Evolutionary conservation across 345 rosid genomes (phyloP).

Genomic region (Eutrema yunnanense): DNA sequence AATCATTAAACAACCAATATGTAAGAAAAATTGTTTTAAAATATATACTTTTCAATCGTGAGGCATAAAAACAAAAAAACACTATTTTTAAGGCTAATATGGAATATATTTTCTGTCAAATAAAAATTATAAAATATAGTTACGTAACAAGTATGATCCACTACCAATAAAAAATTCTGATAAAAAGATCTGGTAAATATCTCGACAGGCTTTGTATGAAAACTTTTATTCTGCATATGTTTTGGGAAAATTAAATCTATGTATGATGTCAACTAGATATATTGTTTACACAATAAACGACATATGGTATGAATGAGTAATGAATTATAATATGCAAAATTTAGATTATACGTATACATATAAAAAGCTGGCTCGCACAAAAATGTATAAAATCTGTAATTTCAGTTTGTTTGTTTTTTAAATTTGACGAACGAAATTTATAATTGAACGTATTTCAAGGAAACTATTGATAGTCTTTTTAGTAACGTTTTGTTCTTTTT

Average conservation of each 20-base stretch:
- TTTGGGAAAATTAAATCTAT: background rate
- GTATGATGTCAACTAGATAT: background rate
- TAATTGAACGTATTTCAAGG: background rate
- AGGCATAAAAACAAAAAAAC: background rate
- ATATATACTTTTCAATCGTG: background rate
- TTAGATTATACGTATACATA: background rate
- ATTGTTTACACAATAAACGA: background rate
- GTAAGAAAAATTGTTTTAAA: background rate
- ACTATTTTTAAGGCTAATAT: background rate
- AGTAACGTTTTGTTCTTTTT: background rate
- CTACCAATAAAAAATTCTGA: constrained; percentile 11
- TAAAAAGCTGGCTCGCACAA: background rate
- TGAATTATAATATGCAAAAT: background rate
- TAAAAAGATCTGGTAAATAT: constrained; percentile 14
- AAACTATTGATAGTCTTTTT: background rate
- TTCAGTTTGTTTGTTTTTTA: background rate
- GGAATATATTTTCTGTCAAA: background rate
- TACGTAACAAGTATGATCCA: constrained; percentile 18
- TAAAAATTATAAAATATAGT: background rate
- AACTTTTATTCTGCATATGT: background rate
- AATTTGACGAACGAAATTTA: background rate
- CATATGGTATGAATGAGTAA: background rate
- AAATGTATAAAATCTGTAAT: background rate
- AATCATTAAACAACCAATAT: background rate
- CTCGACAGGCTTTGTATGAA: constrained; percentile 7